These are phyloP conservation scores for Knufia petricola DNA, from an alignment of 2,329 filamentous ascomycete species.

Conservation along the genomic window DNA sequence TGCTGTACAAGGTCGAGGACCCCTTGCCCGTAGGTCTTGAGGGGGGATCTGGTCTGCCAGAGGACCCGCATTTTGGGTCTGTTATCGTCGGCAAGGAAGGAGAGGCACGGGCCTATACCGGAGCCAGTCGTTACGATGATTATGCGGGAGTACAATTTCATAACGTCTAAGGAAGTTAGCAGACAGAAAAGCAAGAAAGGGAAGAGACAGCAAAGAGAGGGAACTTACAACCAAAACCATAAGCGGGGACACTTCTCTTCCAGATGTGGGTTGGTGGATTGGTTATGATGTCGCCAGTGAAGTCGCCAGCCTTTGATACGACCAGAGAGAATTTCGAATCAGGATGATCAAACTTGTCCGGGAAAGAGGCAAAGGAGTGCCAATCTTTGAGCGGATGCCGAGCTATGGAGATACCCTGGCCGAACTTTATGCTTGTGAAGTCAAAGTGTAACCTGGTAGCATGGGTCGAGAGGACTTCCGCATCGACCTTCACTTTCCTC, in stretches of 20 bases:
- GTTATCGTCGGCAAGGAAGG: conserved; percentile 24
- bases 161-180: conserved; percentile 21
- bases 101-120: conserved; percentile 32
- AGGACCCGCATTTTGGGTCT: conserved; percentile 24
- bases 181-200: conserved; percentile 2
- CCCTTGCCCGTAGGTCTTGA: conserved; percentile 28
- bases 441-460: conserved; percentile 23
- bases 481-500: conserved; percentile 18
- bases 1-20: conserved; percentile 27
- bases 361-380: conserved; percentile 23
- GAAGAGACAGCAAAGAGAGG: not conserved
- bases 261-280: conserved; percentile 19
- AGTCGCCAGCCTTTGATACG: conserved; percentile 20
- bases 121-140: conserved; percentile 33
- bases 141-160: conserved; percentile 16
- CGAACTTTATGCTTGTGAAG: conserved; percentile 17
- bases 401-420: conserved; percentile 17
- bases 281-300: conserved; percentile 20
- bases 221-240: conserved; percentile 16
- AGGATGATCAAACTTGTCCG: conserved; percentile 11
- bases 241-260: conserved; percentile 11
- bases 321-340: conserved; percentile 11
- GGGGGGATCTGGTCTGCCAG: conserved; percentile 30
- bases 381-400: conserved; percentile 20
- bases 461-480: conserved; percentile 22